Evolutionary conservation across 306 rosid species (phyloP).

Genomic region (Argentina anserina): DNA sequence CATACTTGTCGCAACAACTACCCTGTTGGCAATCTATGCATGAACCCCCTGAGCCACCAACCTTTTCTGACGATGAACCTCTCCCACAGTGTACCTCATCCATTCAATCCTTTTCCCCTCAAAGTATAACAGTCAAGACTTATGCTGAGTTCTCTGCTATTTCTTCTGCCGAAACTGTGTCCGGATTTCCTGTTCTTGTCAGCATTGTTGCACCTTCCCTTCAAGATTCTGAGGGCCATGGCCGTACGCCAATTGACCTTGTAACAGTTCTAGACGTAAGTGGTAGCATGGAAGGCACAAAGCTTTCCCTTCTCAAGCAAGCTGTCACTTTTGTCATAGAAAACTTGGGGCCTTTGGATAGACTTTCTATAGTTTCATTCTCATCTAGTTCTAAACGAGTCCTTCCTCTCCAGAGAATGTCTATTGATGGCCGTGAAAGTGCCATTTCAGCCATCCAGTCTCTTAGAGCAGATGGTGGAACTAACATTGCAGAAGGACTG

Average conservation of each 20-base stretch:
- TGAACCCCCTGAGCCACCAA: too few relatives aligned
- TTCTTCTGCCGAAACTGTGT: background rate
- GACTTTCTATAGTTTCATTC: conserved; percentile 27
- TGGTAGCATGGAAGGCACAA: conserved; percentile 29
- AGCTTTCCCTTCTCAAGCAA: conserved; percentile 17
- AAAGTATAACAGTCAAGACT: background rate
- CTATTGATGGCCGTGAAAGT: background rate
- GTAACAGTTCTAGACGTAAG: conserved; percentile 35
- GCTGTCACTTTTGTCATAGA: conserved; percentile 25
- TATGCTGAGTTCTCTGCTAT: background rate
- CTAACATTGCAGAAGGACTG: conserved; percentile 10
- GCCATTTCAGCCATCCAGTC: background rate
- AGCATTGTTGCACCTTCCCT: background rate
- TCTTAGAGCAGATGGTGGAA: background rate
- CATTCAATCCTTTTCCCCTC: background rate
- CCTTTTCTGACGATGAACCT: background rate
- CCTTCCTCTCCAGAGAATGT: conserved; percentile 25
- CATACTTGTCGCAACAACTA: too few relatives aligned
- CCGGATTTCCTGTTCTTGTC: background rate
- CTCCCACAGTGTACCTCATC: too few relatives aligned
- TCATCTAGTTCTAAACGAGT: background rate
- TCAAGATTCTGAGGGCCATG: background rate
- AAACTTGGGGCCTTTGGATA: conserved; percentile 25
- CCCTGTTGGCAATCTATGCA: too few relatives aligned
- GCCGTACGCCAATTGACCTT: conserved; percentile 16